Base-by-base conservation (phyloP, 768 basidiomycete species). In the Sporobolomyces roseus region DNA sequence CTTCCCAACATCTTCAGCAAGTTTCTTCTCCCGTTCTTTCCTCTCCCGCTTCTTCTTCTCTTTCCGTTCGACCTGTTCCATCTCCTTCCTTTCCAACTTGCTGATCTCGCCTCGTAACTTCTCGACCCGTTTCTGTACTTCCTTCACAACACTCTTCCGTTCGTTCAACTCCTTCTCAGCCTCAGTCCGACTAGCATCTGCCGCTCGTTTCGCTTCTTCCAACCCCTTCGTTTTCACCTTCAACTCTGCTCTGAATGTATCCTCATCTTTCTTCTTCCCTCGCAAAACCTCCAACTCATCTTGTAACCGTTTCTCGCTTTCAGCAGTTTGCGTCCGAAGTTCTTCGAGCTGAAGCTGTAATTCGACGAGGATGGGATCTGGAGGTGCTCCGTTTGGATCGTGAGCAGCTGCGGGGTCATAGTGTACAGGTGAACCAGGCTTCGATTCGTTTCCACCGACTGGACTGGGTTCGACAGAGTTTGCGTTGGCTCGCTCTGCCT, bases 161-260 rank as follows among this genome's bases (percentile, higher is more conserved):
- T 83, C 81, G 74, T 86, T 88, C 66, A 93, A 82, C 73, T 87
- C 87, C 81, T 90, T 92, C 79, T 98, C 94, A 6, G 88, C 91
- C 53, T 97, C 93, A 51, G 86, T 84, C 77, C 86, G 88, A 59
- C 82, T 79, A 58, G 84, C 82, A 79, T 99, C 96, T 16, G 92
- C 91, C 33, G 81, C 81, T 36, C 94, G 87, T 79, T 88, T 89
- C 61, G 85, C 81, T 77, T 99, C 94, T 73, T 99, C 94, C 3
- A 97, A 81, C 3, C 82, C 78, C 79, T 93, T 94, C 54, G 89
- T 89, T 55, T 87, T 86, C n/a, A 83, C 78, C 78, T 91, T 93
- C 63, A 90, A 80, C 76, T 96, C 93, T 29, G 83, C 79, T 59
- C 90, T 85, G 29, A 84, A 83, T 4, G 82, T 81, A 74, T 99